A percentile compares a stretch with the other conserved stretches of the same genome.
These are phyloP conservation scores for Gynochthodes officinalis DNA, from an alignment of 257 asterid genomes.

Conservation along the genomic window DNA sequence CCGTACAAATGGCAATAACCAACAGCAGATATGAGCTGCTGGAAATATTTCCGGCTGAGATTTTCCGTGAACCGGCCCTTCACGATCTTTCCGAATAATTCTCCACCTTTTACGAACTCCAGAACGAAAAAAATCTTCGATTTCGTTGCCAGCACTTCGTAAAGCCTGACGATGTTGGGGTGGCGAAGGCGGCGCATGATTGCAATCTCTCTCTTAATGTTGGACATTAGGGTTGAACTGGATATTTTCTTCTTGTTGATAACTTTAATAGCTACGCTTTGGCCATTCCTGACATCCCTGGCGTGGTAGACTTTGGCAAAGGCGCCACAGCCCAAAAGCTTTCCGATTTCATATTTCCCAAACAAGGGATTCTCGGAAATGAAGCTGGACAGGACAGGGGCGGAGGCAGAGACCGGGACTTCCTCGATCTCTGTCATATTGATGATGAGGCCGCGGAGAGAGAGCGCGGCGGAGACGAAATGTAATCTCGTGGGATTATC, in stretches of 20 bases:
- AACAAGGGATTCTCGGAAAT: slow-evolving; percentile 47
- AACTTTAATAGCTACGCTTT: slow-evolving; percentile 72
- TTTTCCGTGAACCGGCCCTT: slow-evolving; percentile 67
- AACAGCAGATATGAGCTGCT: slow-evolving; percentile 78
- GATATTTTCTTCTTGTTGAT: slow-evolving; percentile 55
- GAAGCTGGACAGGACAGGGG: slow-evolving; percentile 20
- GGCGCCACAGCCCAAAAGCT: slow-evolving; percentile 91
- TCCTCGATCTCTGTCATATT: slow-evolving; percentile 44
- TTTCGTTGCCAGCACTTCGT: slow-evolving; percentile 76
- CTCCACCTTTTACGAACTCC: slow-evolving; percentile 90
- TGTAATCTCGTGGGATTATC: neutral
- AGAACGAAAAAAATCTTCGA: slow-evolving; percentile 63
- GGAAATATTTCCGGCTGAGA: slow-evolving; percentile 62
- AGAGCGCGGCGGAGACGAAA: neutral
- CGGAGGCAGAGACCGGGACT: slow-evolving; percentile 18
- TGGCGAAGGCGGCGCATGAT: slow-evolving; percentile 68
- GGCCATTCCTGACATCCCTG: slow-evolving; percentile 56
- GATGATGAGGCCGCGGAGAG: slow-evolving; percentile 13
- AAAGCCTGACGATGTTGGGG: slow-evolving; percentile 53
- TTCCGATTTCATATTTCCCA: slow-evolving; percentile 78
- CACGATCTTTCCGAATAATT: slow-evolving; percentile 59
- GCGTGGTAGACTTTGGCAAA: slow-evolving; percentile 93
- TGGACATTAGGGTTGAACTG: slow-evolving; percentile 28
- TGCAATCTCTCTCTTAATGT: slow-evolving; percentile 70
- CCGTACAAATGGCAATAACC: slow-evolving; percentile 75